A percentile compares a stretch with the other conserved stretches of the same genome.
Conservation (phyloP, 1,139 yeast genomes). For the Blastobotrys raffinosifermentans region DNA sequence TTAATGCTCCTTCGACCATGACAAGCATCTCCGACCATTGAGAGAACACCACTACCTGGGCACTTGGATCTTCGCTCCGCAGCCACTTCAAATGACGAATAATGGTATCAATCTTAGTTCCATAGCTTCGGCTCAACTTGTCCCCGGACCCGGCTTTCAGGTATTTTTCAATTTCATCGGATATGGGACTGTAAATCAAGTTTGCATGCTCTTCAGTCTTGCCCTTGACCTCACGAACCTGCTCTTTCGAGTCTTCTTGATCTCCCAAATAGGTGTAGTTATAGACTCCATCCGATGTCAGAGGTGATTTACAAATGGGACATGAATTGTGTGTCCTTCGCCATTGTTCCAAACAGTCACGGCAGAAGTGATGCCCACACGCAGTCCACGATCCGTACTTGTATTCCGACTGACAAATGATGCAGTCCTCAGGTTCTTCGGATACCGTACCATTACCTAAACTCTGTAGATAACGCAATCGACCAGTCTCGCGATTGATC, state of each 20-base stretch:
- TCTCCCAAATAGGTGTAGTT: conserved; percentile 43
- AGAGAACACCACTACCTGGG: conserved; percentile 79
- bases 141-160: too few species aligned
- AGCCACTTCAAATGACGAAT: conserved; percentile 62
- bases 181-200: conserved; percentile 5
- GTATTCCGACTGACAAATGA: conserved; percentile 69
- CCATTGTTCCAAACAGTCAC: conserved; percentile 74
- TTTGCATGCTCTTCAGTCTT: conserved; percentile 5
- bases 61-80: conserved; percentile 50
- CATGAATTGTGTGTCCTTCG: conserved; percentile 49
- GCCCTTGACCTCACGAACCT: conserved; percentile 5
- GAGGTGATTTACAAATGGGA: conserved; percentile 66
- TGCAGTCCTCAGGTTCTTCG: conserved; percentile 44
- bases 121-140: too few species aligned
- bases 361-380: conserved; percentile 89
- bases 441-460: conserved; percentile 33
- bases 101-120: conserved; percentile 81
- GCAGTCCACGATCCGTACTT: conserved; percentile 70
- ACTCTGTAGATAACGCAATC: conserved; percentile 57
- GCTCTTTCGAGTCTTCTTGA: conserved; percentile 31
- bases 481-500: conserved; percentile 21
- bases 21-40: conserved; percentile 78
- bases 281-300: conserved; percentile 47
- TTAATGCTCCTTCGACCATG: conserved; percentile 62
- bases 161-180: conserved; percentile 3